Evolutionary conservation across 208 protist species (phyloP).

Genomic region (Wallacemonas sp.): DNA sequence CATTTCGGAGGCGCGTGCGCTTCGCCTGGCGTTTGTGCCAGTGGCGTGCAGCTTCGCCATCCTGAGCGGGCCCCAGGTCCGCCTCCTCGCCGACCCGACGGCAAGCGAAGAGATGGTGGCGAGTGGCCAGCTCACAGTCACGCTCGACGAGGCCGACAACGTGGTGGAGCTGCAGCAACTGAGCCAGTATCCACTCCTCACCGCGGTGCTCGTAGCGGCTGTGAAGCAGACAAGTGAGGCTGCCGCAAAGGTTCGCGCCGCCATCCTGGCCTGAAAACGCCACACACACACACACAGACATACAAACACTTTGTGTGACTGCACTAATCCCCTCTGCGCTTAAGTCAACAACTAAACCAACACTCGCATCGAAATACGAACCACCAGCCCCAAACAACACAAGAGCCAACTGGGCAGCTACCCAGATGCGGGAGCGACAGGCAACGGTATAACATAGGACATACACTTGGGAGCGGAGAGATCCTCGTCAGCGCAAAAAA

Average conservation of each 20-base stretch:
- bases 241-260: slow-evolving; percentile 20
- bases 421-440: too few relatives aligned
- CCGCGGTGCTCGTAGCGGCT: slow-evolving; percentile 33
- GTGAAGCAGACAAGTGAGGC: slow-evolving; percentile 27
- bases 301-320: background rate
- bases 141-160: slow-evolving; percentile 48
- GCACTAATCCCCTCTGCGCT: too few relatives aligned
- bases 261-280: background rate
- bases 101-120: slow-evolving; percentile 76
- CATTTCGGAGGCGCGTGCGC: slow-evolving; percentile 39
- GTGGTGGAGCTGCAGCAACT: slow-evolving; percentile 58
- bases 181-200: slow-evolving; percentile 47
- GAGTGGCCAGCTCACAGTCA: slow-evolving; percentile 64
- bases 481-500: too few relatives aligned
- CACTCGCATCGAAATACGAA: too few relatives aligned
- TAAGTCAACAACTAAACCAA: too few relatives aligned
- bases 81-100: slow-evolving; percentile 64
- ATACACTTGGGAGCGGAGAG: too few relatives aligned
- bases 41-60: slow-evolving; percentile 64
- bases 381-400: too few relatives aligned
- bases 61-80: slow-evolving; percentile 32
- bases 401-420: too few relatives aligned
- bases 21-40: slow-evolving; percentile 53
- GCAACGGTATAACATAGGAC: too few relatives aligned
- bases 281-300: background rate